Percentiles rank a stretch among this genome's conserved stretches.
phyloP scores from a whole-genome alignment of 345 rosid species.

The Leavenworthia alabamica region DNA sequence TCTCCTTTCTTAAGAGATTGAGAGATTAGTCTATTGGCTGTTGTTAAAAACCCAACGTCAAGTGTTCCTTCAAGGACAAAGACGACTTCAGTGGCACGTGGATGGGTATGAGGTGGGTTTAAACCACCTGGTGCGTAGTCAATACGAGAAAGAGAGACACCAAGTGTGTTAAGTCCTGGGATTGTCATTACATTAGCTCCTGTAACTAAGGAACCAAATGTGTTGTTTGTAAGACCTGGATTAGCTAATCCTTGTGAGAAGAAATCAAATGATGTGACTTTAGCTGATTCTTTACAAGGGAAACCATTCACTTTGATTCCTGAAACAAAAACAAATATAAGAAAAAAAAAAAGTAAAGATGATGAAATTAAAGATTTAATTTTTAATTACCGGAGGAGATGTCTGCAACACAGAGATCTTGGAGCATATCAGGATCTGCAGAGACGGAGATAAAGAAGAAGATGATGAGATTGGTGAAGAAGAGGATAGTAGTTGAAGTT shows the following conservation, averaged over 20 bases:
- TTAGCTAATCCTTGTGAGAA: constrained; percentile 41
- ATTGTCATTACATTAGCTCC: constrained; percentile 43
- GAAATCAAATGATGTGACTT: constrained; percentile 39
- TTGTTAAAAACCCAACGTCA: constrained; percentile 57
- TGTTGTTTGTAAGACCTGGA: constrained; percentile 48
- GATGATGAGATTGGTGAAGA: constrained; percentile 8
- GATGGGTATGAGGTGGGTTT: constrained; percentile 81
- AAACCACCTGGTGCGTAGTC: constrained; percentile 57
- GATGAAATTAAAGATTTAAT: not conserved
- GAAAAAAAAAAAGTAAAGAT: not conserved
- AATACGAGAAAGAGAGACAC: constrained; percentile 54
- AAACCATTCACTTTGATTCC: constrained; percentile 52
- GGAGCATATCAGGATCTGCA: constrained; percentile 74
- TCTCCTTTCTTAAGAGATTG: constrained; percentile 50
- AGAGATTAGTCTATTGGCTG: constrained; percentile 41
- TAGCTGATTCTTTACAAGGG: constrained; percentile 40
- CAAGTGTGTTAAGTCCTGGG: constrained; percentile 68
- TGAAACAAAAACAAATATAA: not conserved
- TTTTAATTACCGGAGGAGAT: constrained; percentile 38
- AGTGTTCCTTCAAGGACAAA: constrained; percentile 51
- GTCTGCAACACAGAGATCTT: constrained; percentile 86
- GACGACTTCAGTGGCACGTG: constrained; percentile 53
- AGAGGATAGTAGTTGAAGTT: constrained; percentile 9
- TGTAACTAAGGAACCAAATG: constrained; percentile 38
- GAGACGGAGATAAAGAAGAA: constrained; percentile 12